These are phyloP conservation scores for Thalia dealbata DNA, from an alignment of 176 grass and related monocot genomes.

Conservation along the genomic window DNA sequence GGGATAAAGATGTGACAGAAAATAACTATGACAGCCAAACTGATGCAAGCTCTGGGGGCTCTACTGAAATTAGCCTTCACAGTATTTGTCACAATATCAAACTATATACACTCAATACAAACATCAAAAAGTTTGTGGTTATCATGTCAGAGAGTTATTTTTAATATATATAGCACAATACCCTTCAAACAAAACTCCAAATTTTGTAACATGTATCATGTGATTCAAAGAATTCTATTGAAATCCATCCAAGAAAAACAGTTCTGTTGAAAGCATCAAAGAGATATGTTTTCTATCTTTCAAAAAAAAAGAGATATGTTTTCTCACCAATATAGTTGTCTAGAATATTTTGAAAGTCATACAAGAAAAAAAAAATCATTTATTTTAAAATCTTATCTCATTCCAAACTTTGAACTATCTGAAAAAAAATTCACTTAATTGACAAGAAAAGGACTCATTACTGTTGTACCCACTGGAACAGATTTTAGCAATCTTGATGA, in stretches of 20 bases:
- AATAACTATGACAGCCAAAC: no score
- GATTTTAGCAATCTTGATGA: neutral
- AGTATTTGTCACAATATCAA: no score
- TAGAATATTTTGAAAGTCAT: neutral
- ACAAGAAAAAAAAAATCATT: neutral
- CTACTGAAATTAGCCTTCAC: no score
- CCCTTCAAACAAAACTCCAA: no score
- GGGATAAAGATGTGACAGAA: no score
- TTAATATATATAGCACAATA: no score
- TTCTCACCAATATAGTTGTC: neutral
- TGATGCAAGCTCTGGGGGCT: no score
- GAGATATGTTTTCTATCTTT: neutral
- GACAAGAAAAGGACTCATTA: neutral
- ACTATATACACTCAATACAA: no score
- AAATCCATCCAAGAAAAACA: neutral
- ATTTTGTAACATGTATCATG: no score
- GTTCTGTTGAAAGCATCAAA: neutral
- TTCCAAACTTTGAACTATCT: neutral
- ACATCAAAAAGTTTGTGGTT: no score
- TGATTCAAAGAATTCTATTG: neutral
- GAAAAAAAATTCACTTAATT: neutral
- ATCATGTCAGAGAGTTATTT: no score
- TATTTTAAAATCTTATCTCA: neutral
- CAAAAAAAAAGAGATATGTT: neutral
- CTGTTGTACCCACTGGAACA: neutral